These are phyloP conservation scores for Cordyceps tenuipes DNA, from an alignment of 2,329 filamentous ascomycete genomes.

Conservation along the genomic window DNA sequence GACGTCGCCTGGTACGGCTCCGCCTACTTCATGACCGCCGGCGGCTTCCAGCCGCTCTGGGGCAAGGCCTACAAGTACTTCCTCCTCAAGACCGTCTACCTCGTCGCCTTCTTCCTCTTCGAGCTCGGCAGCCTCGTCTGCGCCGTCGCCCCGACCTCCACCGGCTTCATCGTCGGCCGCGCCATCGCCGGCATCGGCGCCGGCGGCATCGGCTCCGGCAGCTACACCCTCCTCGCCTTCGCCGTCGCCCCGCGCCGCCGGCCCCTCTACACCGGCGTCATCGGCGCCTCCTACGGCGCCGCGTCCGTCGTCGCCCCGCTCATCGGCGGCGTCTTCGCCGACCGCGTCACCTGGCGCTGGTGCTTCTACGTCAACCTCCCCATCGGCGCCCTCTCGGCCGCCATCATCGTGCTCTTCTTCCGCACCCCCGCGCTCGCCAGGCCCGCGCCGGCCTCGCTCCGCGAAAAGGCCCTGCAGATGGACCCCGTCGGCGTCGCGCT, in stretches of 20 bases:
- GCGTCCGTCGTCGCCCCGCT: conserved; percentile 17
- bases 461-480: conserved; percentile 30
- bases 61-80: conserved; percentile 30
- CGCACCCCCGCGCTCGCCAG: conserved; percentile 24
- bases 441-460: conserved; percentile 21
- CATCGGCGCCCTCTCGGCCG: conserved; percentile 12
- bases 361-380: conserved; percentile 21
- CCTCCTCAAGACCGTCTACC: conserved; percentile 28
- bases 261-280: conserved; percentile 17
- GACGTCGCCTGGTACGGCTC: conserved; percentile 42
- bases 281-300: conserved; percentile 17
- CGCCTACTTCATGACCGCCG: conserved; percentile 29
- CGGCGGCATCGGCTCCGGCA: conserved; percentile 35
- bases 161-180: conserved; percentile 36
- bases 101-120: conserved; percentile 30
- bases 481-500: conserved; percentile 22
- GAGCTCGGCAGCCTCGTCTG: conserved; percentile 36
- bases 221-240: conserved; percentile 32
- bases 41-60: conserved; percentile 16
- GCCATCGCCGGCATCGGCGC: conserved; percentile 34
- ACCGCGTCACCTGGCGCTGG: conserved; percentile 12
- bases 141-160: conserved; percentile 30
- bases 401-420: conserved; percentile 24
- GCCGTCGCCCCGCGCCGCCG: conserved; percentile 20
- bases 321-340: conserved; percentile 19